Evolutionary conservation across 345 rosid species (phyloP).

Genomic region (Carallia pectinifolia): DNA sequence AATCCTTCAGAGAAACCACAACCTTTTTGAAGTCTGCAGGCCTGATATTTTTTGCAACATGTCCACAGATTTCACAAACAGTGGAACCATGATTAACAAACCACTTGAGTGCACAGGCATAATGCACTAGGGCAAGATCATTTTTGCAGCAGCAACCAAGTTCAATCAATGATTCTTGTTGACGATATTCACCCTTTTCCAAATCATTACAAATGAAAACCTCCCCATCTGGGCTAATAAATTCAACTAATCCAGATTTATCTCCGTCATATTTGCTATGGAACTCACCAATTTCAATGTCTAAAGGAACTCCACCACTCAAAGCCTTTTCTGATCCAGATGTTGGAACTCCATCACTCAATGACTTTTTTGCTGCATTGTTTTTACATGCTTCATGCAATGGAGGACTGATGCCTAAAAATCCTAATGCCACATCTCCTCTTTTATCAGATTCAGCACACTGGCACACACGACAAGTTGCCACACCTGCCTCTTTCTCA

Average conservation of each 20-base stretch:
- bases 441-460: slow-evolving; percentile 84
- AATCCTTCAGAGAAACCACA: slow-evolving; percentile 66
- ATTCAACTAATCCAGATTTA: slow-evolving; percentile 57
- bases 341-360: slow-evolving; percentile 16
- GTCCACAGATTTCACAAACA: slow-evolving; percentile 84
- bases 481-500: slow-evolving; percentile 66
- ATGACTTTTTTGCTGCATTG: slow-evolving; percentile 33
- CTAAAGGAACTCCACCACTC: slow-evolving; percentile 17
- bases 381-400: slow-evolving; percentile 39
- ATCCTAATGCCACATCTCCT: slow-evolving; percentile 76
- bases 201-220: slow-evolving; percentile 71
- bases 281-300: slow-evolving; percentile 32
- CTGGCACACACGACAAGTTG: slow-evolving; percentile 93
- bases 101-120: slow-evolving; percentile 96
- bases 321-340: slow-evolving; percentile 29
- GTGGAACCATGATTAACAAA: slow-evolving; percentile 95
- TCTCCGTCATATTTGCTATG: slow-evolving; percentile 28
- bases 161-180: slow-evolving; percentile 56
- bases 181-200: slow-evolving; percentile 62
- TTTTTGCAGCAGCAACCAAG: slow-evolving; percentile 94
- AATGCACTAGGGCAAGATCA: slow-evolving; percentile 88
- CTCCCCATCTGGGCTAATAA: slow-evolving; percentile 77
- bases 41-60: slow-evolving; percentile 58
- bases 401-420: slow-evolving; percentile 66
- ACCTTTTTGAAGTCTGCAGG: slow-evolving; percentile 61